Percentiles rank a stretch among this genome's conserved stretches.
Evolutionary conservation across 1,284 basidiomycete species (phyloP).

Genomic region (Waitea zeae): DNA sequence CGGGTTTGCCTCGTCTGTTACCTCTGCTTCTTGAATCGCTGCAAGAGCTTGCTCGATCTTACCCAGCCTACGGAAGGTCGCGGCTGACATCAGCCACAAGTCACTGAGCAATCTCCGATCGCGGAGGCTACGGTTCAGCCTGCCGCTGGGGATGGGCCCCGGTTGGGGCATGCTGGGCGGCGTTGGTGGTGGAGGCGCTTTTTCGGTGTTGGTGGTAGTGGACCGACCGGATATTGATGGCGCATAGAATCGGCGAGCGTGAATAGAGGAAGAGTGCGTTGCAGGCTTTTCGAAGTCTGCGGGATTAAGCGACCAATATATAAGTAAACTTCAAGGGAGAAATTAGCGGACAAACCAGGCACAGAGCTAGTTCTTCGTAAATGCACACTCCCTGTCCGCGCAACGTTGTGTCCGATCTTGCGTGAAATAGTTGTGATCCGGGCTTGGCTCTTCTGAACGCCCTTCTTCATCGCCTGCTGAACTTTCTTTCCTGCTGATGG

Average conservation of each 20-base stretch:
- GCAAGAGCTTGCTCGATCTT: conserved; percentile 82
- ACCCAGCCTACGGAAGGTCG: conserved; percentile 79
- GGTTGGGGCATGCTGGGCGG: conserved; percentile 16
- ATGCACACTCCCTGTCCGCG: conserved; percentile 24
- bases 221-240: conserved; percentile 25
- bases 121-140: conserved; percentile 26
- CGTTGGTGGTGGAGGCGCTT: conserved; percentile 22
- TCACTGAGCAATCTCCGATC: conserved; percentile 63
- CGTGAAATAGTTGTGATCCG: conserved; percentile 60
- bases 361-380: conserved; percentile 44
- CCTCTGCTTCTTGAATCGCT: conserved; percentile 92
- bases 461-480: conserved; percentile 52
- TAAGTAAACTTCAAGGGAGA: too few species aligned
- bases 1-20: conserved; percentile 71
- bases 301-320: conserved; percentile 3
- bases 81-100: conserved; percentile 88
- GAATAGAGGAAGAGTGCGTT: conserved; percentile 78
- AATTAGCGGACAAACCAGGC: conserved; percentile 36
- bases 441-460: conserved; percentile 53
- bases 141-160: conserved; percentile 22
- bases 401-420: conserved; percentile 56
- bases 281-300: conserved; percentile 1
- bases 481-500: conserved; percentile 44
- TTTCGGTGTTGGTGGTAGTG: conserved; percentile 10
- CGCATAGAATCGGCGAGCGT: conserved; percentile 48